A percentile compares a stretch with the other conserved stretches of the same genome.
Conservation (phyloP, 2,329 filamentous ascomycete genomes). For the Fusarium sp. region DNA sequence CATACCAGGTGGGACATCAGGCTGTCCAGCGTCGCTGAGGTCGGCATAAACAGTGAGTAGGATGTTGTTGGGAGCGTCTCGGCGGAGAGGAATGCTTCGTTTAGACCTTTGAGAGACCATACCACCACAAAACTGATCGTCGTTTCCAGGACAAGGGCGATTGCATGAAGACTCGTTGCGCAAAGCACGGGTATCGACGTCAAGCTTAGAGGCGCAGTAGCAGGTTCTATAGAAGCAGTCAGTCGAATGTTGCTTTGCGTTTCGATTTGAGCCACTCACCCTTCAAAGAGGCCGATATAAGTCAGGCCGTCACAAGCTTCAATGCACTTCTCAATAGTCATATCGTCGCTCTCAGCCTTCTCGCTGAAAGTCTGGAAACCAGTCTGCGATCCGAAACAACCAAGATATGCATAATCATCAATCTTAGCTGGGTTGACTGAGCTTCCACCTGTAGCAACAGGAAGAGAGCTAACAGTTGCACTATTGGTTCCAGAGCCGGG, state of each 20-base stretch:
- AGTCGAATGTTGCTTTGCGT: neutral
- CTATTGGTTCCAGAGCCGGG: slow-evolving; percentile 20
- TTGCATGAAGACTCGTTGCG: slow-evolving; percentile 43
- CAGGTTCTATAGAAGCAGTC: slow-evolving; percentile 45
- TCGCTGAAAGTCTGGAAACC: slow-evolving; percentile 48
- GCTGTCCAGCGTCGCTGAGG: slow-evolving; percentile 39
- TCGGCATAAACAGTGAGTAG: slow-evolving; percentile 56
- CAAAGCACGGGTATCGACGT: slow-evolving; percentile 50
- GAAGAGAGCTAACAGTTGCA: slow-evolving; percentile 17
- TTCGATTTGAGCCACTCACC: slow-evolving; percentile 3
- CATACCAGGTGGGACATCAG: slow-evolving; percentile 48
- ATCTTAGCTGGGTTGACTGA: slow-evolving; percentile 46
- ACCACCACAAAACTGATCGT: slow-evolving; percentile 53
- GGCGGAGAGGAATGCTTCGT: slow-evolving; percentile 28
- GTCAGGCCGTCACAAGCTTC: slow-evolving; percentile 46
- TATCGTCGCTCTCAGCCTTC: slow-evolving; percentile 42
- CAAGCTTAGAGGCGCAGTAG: slow-evolving; percentile 55
- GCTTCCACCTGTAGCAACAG: slow-evolving; percentile 13
- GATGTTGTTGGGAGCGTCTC: slow-evolving; percentile 42
- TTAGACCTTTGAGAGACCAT: slow-evolving; percentile 22
- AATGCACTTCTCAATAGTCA: slow-evolving; percentile 53
- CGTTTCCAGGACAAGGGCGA: slow-evolving; percentile 53
- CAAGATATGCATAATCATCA: slow-evolving; percentile 46
- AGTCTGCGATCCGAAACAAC: slow-evolving; percentile 53
- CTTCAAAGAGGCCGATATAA: slow-evolving; percentile 51